Conservation (phyloP, 768 basidiomycete species). For the Punctularia strigosozonata region DNA sequence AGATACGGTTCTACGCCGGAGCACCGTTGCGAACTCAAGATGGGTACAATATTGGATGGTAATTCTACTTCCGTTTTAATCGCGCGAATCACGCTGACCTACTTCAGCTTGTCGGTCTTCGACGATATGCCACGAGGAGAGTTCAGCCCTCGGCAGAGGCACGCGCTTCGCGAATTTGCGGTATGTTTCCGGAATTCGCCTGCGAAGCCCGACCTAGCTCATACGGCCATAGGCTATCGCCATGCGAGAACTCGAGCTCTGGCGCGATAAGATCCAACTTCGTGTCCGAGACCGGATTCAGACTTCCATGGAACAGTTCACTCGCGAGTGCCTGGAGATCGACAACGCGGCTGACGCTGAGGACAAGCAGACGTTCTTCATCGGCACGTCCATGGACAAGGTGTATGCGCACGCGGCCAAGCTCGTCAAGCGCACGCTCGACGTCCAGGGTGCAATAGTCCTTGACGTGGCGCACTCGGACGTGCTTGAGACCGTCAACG, state of each 20-base stretch:
- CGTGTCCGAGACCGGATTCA: constrained; percentile 87
- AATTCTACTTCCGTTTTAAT: constrained; percentile 15
- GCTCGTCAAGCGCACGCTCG: constrained; percentile 80
- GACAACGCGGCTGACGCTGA: constrained; percentile 45
- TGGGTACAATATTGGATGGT: constrained; percentile 84
- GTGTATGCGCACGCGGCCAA: constrained; percentile 87
- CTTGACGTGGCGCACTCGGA: constrained; percentile 91
- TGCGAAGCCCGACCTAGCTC: too few species aligned
- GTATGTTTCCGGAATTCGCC: too few species aligned
- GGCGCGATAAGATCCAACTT: constrained; percentile 93
- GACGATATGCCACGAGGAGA: constrained; percentile 76
- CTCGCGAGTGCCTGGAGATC: constrained; percentile 87
- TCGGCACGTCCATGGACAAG: constrained; percentile 57
- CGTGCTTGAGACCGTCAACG: constrained; percentile 56
- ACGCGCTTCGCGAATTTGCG: constrained; percentile 92
- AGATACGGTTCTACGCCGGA: constrained; percentile 84
- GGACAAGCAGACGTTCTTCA: constrained; percentile 16
- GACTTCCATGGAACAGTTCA: constrained; percentile 93
- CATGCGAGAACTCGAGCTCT: constrained; percentile 93
- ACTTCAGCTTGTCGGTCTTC: constrained; percentile 60
- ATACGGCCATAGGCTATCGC: constrained; percentile 48
- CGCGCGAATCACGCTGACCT: not conserved
- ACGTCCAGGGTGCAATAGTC: constrained; percentile 85
- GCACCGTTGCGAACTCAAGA: constrained; percentile 84
- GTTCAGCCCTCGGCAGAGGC: constrained; percentile 79